Base-by-base conservation (phyloP, 202 grass and related monocot genomes). In the Saccharum hybrid region DNA sequence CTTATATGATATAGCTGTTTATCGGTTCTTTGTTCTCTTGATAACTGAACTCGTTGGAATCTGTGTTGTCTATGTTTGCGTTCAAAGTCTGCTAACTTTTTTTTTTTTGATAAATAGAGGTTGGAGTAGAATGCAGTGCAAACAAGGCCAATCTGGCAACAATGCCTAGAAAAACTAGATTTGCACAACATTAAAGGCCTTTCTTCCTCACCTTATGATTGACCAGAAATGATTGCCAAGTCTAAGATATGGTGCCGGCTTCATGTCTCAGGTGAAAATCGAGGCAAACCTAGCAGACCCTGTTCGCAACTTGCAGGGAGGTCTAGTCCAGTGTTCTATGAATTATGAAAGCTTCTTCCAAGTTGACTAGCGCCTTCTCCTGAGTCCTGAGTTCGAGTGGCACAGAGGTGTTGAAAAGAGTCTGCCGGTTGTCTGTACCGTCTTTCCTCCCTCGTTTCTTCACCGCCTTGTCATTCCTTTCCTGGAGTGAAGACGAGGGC, bases 391-490 rank as follows among this genome's bases (percentile, higher is more conserved):
- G 15, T 9, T 74, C 15, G 7, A 75, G 59, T 74, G 57, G 59
- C 19, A 71, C 68, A 8, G 14, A 74, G 3, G 3, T 76, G 62
- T 33, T 33, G 1, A 22, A 3, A 56, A 49, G 18, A 56, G 52
- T n/a, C 52, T 3, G 51, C 51, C 7, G 16, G 49, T 19, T 2
- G 51, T 19, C 51, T 54, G 6, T 54, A 54, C 51, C 16, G 51
- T 14, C 30, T 74, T 78, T 36, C 54, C n/a, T 2, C 13, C 34
- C 15, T 62, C 3, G 3, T 22, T 10, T 62, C 5, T 41, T 14
- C 22, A 43, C 63, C 72, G 52, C 42, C 54, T 16, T 68, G 40
- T 43, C 42, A 77, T 43, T 72, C 56, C 22, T 21, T 54, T n/a
- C 18, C 52, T n/a, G 14, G 36, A 65, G 64, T 37, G 59, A 43